Percentiles rank a stretch among this genome's conserved stretches.
Conservation (phyloP, 2,329 filamentous ascomycete genomes). For the Colletotrichum lini region DNA sequence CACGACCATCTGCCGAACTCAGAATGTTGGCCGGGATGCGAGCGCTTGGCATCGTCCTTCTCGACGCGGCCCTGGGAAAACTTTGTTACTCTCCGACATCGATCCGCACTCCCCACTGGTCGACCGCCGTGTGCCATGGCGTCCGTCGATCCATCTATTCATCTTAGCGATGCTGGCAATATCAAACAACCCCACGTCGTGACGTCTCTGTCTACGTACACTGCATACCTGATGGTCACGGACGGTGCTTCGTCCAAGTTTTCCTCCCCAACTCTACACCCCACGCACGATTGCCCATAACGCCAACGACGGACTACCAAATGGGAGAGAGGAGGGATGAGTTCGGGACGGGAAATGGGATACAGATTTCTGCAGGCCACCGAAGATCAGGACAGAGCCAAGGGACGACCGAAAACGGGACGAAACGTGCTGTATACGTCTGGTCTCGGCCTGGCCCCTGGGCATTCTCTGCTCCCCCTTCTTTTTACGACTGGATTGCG, state of each 20-base stretch:
- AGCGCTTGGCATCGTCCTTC: constrained; percentile 5
- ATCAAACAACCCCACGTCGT: neutral
- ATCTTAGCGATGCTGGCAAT: constrained; percentile 21
- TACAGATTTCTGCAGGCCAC: constrained; percentile 16
- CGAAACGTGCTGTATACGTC: constrained; percentile 23
- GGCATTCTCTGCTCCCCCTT: neutral
- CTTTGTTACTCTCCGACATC: constrained; percentile 2
- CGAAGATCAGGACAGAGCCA: constrained; percentile 31
- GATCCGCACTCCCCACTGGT: neutral
- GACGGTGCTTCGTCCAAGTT: neutral
- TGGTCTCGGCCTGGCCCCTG: neutral
- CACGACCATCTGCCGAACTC: constrained; percentile 12
- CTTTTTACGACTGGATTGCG: neutral
- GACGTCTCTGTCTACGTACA: neutral
- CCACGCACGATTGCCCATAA: neutral
- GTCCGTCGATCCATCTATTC: neutral
- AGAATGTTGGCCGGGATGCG: constrained; percentile 6
- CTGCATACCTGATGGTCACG: neutral
- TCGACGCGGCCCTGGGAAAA: constrained; percentile 2
- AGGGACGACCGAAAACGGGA: constrained; percentile 17
- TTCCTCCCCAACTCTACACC: neutral
- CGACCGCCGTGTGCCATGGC: neutral
- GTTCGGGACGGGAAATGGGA: constrained; percentile 21
- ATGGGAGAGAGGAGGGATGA: constrained; percentile 13
- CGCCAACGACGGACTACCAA: neutral